These are phyloP conservation scores for Mycena vulgaris DNA, from an alignment of 768 basidiomycete genomes.

Conservation along the genomic window DNA sequence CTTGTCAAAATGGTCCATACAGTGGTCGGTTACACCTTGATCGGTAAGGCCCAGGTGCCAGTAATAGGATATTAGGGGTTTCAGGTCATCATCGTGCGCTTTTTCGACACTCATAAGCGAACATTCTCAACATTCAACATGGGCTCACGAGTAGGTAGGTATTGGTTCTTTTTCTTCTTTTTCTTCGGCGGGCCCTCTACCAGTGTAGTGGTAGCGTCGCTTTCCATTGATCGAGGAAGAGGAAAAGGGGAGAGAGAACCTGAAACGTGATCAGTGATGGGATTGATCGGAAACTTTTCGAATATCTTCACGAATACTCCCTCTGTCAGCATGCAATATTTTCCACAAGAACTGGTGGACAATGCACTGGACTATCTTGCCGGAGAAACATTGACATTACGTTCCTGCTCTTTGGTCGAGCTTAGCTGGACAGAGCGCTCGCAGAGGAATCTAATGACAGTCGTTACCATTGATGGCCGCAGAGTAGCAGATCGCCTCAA, in stretches of 20 bases:
- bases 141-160: slow-evolving; percentile 1
- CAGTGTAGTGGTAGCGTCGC: not conserved
- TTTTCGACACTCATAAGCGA: not conserved
- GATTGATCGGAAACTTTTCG: not conserved
- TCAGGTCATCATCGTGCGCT: not conserved
- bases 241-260: not conserved
- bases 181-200: not conserved
- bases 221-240: not conserved
- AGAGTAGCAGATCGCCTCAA: no score
- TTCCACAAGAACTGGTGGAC: not conserved
- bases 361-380: not conserved
- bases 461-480: no score
- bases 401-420: no score
- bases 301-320: not conserved
- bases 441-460: no score
- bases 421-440: no score
- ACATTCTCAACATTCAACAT: not conserved
- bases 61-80: not conserved
- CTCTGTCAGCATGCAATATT: not conserved
- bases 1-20: not conserved
- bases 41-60: not conserved
- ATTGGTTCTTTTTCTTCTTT: not conserved
- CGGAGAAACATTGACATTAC: no score
- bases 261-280: not conserved
- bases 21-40: not conserved